Base-by-base conservation (phyloP, 2,329 filamentous ascomycete genomes). In the Fusarium sp. region DNA sequence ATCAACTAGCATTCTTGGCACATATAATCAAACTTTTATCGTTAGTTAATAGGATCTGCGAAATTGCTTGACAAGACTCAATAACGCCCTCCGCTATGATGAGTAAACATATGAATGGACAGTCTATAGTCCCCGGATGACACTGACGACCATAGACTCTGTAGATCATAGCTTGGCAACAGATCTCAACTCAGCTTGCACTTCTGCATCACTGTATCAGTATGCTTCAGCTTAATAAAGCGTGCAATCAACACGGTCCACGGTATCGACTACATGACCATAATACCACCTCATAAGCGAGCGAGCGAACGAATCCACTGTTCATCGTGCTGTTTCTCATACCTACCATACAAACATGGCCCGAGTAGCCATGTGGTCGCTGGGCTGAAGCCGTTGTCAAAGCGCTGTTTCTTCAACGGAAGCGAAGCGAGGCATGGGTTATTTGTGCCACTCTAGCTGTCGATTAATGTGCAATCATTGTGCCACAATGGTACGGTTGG, bases 281-380 rank as follows among this genome's bases (percentile, higher is more conserved):
- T 18, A 32, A n/a, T 55, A 9, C 28, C 21, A 32, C 21, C 18
- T 23, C 32, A 13, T 25, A 55, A 55, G 53, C 53, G 41, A 55
- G 41, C 51, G 48, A 50, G 5, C 42, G 14, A 46, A n/a, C 16
- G 30, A 34, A 32, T 7, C 28, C 40, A 23, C 28, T 55, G 27
- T 21, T 16, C 18, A 14, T 25, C 41, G 18, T 27, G 28, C 21
- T 21, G 14, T 49, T 14, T 7, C n/a, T 23, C 16, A 16, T 20
- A 27, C 27, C 46, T 43, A 42, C 18, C 41, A 20, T 12, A 43
- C n/a, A 63, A 63, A 43, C 21, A 54, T 67, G 53, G 56, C 45
- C 66, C 34, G 23, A 70, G 66, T 56, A 63, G 62, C 66, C 56
- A 70, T 70, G 66, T 70, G 56, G 66, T 37, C 55, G 25, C 13